Evolutionary conservation across 192 early-diverging fungal species (phyloP).

Genomic region (Coemansia pectinata): DNA sequence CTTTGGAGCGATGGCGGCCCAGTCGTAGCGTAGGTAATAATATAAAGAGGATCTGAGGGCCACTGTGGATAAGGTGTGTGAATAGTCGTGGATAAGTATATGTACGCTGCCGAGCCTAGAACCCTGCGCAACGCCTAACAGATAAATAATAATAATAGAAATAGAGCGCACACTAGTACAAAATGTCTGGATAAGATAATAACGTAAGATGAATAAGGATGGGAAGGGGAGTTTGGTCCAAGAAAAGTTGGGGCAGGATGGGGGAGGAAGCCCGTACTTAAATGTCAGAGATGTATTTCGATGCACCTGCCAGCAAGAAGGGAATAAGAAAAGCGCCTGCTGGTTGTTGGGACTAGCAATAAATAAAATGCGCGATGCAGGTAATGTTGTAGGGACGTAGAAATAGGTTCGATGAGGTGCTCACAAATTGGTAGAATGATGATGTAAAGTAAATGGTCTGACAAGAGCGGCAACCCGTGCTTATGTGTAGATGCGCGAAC

Average conservation of each 20-base stretch:
- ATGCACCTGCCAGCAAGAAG: conserved; percentile 2
- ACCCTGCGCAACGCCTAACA: neutral
- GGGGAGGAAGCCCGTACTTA: conserved; percentile 4
- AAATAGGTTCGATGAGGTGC: neutral
- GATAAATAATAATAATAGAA: neutral
- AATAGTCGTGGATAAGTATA: neutral
- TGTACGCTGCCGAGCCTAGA: neutral
- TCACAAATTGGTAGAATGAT: neutral
- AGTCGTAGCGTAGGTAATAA: neutral
- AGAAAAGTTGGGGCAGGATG: conserved; percentile 11
- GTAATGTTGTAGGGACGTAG: neutral
- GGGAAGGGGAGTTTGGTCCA: conserved; percentile 1
- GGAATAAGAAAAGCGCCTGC: neutral
- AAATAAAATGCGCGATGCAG: neutral
- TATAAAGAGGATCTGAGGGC: neutral
- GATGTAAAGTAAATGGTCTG: neutral
- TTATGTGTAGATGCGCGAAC: neutral
- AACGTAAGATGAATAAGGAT: neutral
- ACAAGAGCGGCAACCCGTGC: neutral
- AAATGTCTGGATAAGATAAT: conserved; percentile 8
- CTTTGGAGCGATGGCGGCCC: neutral
- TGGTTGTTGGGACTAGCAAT: neutral
- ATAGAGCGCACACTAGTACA: neutral
- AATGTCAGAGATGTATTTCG: conserved; percentile 10
- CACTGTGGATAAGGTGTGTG: neutral